phyloP scores from a whole-genome alignment of 1,284 basidiomycete genomes.

The Malassezia dermatis region DNA sequence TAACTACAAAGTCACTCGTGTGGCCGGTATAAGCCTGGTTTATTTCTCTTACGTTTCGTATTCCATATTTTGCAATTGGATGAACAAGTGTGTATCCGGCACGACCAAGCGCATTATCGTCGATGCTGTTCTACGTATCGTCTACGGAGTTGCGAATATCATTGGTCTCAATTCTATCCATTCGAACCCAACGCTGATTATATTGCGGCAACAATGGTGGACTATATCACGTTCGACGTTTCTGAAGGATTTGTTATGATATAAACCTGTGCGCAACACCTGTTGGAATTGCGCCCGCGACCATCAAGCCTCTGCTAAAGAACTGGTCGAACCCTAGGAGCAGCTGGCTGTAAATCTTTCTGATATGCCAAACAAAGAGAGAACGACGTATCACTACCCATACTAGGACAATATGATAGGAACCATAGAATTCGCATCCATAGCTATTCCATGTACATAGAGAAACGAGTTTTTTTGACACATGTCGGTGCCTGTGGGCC shows the following conservation, averaged over 20 bases:
- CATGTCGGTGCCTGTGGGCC: too few relatives aligned
- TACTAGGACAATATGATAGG: slow-evolving; percentile 22
- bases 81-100: slow-evolving; percentile 26
- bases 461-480: too few relatives aligned
- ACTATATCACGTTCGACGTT: slow-evolving; percentile 37
- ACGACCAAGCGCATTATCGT: slow-evolving; percentile 41
- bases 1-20: background rate
- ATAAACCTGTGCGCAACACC: slow-evolving; percentile 24
- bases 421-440: too few relatives aligned
- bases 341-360: slow-evolving; percentile 27
- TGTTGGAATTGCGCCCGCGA: slow-evolving; percentile 35
- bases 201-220: slow-evolving; percentile 34
- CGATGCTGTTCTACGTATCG: slow-evolving; percentile 32
- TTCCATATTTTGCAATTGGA: slow-evolving; percentile 28
- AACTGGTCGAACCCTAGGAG: background rate
- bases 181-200: slow-evolving; percentile 24
- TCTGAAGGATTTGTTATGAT: slow-evolving; percentile 20
- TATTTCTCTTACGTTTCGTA: slow-evolving; percentile 25
- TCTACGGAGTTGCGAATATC: slow-evolving; percentile 35
- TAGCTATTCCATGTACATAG: too few relatives aligned
- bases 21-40: slow-evolving; percentile 20
- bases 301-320: background rate
- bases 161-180: slow-evolving; percentile 40
- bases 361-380: slow-evolving; percentile 44
- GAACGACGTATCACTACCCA: slow-evolving; percentile 40